Base-by-base conservation (phyloP, 2,329 filamentous ascomycete genomes). In the Fragosphaeria purpurea region DNA sequence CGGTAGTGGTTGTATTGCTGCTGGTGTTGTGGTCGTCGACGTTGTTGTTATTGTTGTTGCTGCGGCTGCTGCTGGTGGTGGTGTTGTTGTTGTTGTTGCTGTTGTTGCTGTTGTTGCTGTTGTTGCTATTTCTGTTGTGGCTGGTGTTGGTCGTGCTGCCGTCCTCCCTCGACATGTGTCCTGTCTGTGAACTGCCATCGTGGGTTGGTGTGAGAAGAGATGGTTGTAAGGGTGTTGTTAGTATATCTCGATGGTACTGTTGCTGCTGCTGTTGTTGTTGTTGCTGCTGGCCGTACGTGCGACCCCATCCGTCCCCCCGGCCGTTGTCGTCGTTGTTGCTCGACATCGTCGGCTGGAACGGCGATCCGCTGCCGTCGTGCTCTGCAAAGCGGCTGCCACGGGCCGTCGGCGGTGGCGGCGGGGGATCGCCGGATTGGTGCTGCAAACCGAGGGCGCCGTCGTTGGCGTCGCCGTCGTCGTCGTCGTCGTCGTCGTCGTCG, bases 381-480 rank as follows among this genome's bases (percentile, higher is more conserved):
- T 51, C 45, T 4, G 46, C 22, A 42, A 50, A 48, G 8, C 43
- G 48, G n/a, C 43, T 34, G 22, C 37, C 30, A 44, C 46, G 34
- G 38, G 43, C 22, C 12, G 50, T 43, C 39, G 8, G 50, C 39
- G 44, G 13, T 6, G 10, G 34, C 38, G 11, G 40, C 31, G 6
- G 53, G 55, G 0, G 55, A 57, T 30, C 44, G 44, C 10, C 53
- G 38, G 30, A 42, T 50, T 35, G 50, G 53, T 7, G 47, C 41
- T n/a, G 46, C 22, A 22, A 48, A 13, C 43, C 40, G 50, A 46
- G 49, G 7, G 47, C 5, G 4, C 49, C 47, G n/a, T 39, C 30
- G 33, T 46, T n/a, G 5, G 50, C 34, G 13, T 44, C 3, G 22
- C 3, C 22, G 22, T 22, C 22, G 2, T 22, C 22, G 22, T 22